Evolutionary conservation across 2,329 filamentous ascomycete species (phyloP).

Genomic region (Calonectria hongkongensis): DNA sequence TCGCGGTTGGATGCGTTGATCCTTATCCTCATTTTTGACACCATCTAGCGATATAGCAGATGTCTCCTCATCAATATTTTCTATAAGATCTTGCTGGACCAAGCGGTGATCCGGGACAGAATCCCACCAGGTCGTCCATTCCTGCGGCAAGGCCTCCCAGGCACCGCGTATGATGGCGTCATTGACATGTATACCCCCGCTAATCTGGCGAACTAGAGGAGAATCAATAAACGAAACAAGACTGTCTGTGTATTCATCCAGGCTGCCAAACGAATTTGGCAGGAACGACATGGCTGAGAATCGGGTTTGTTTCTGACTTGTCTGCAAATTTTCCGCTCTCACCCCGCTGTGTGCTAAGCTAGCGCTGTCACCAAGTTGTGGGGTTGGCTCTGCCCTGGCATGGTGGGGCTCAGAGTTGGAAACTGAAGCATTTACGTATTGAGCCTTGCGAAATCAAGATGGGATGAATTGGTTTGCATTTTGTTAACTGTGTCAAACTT

Average conservation of each 20-base stretch:
- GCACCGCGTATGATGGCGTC: slow-evolving; percentile 57
- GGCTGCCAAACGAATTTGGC: slow-evolving; percentile 41
- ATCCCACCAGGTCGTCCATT: slow-evolving; percentile 58
- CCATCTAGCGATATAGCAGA: slow-evolving; percentile 29
- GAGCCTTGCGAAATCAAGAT: too few species aligned
- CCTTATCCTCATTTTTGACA: slow-evolving; percentile 47
- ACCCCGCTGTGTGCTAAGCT: background rate
- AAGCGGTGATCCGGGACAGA: slow-evolving; percentile 54
- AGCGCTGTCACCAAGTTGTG: too few species aligned
- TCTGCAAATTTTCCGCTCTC: slow-evolving; percentile 1
- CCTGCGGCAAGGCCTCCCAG: slow-evolving; percentile 55
- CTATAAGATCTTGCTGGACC: slow-evolving; percentile 57
- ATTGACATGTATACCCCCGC: slow-evolving; percentile 60
- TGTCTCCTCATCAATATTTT: slow-evolving; percentile 9
- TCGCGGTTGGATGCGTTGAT: background rate
- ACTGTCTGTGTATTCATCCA: slow-evolving; percentile 49
- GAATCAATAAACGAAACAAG: slow-evolving; percentile 52
- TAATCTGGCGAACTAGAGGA: slow-evolving; percentile 57
- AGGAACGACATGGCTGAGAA: slow-evolving; percentile 39
- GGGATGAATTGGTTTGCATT: too few species aligned
- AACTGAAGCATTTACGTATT: too few species aligned
- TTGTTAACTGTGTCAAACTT: too few species aligned
- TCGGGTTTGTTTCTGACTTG: background rate
- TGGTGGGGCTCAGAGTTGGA: too few species aligned
- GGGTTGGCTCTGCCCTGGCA: too few species aligned